These are phyloP conservation scores for Fragilaria crotonensis DNA, from an alignment of 108 stramenopile species.

Conservation along the genomic window DNA sequence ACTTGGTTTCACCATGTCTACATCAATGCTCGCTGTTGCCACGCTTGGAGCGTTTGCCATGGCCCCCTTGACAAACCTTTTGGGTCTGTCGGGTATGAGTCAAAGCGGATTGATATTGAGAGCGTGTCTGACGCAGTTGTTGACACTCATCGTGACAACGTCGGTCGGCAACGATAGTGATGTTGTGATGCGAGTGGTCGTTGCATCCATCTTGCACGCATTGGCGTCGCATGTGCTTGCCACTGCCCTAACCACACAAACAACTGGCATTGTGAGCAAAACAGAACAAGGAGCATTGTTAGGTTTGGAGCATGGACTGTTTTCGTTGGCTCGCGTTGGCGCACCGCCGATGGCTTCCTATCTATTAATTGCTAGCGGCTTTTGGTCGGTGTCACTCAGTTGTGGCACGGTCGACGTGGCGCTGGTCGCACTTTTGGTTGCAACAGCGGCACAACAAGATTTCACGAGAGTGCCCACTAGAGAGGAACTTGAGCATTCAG, in stretches of 20 bases:
- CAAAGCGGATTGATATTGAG: slow-evolving; percentile 29
- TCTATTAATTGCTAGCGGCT: slow-evolving; percentile 20
- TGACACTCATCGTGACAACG: slow-evolving; percentile 30
- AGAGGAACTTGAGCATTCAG: not conserved
- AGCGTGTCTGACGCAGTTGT: slow-evolving; percentile 13
- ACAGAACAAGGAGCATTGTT: slow-evolving; percentile 61
- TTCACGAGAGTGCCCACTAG: not conserved
- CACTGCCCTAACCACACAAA: slow-evolving; percentile 66
- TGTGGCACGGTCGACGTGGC: slow-evolving; percentile 23
- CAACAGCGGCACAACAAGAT: slow-evolving; percentile 3
- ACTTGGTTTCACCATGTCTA: slow-evolving; percentile 60
- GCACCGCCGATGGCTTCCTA: slow-evolving; percentile 52
- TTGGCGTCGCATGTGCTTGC: slow-evolving; percentile 64
- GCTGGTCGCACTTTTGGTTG: slow-evolving; percentile 3
- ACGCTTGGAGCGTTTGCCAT: slow-evolving; percentile 56
- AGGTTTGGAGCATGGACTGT: slow-evolving; percentile 76
- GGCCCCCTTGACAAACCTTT: slow-evolving; percentile 35
- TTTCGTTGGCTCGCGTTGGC: slow-evolving; percentile 60
- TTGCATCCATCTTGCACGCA: slow-evolving; percentile 35
- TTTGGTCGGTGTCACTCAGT: slow-evolving; percentile 18
- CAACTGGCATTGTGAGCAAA: slow-evolving; percentile 48
- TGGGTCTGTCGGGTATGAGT: slow-evolving; percentile 23
- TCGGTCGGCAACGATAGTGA: not conserved
- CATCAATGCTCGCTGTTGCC: slow-evolving; percentile 50
- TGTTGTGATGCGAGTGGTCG: slow-evolving; percentile 9